A percentile compares a stretch with the other conserved stretches of the same genome.
phyloP scores from a whole-genome alignment of 2,329 filamentous ascomycete genomes.

The Lachnellula suecica region DNA sequence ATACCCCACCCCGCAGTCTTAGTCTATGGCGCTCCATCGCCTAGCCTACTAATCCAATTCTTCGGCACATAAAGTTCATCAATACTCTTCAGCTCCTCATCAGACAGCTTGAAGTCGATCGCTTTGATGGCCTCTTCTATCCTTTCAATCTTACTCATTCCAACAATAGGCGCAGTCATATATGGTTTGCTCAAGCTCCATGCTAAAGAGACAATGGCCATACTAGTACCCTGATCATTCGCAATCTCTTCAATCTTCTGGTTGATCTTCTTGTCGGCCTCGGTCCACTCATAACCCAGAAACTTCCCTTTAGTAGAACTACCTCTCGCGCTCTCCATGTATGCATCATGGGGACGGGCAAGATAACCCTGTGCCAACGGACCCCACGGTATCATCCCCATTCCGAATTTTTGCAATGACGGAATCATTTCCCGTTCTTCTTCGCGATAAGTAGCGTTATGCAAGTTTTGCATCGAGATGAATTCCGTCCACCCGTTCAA shows the following conservation, averaged over 20 bases:
- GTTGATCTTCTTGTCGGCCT: constrained; percentile 28
- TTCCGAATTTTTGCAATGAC: constrained; percentile 25
- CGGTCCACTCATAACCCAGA: constrained; percentile 11
- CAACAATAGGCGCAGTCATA: constrained; percentile 48
- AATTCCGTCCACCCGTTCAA: constrained; percentile 58
- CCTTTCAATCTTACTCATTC: constrained; percentile 45
- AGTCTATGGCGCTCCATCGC: too few species aligned
- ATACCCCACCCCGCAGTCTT: too few species aligned
- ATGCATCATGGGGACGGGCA: constrained; percentile 15
- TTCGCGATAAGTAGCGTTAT: constrained; percentile 60
- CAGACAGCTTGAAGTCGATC: constrained; percentile 40
- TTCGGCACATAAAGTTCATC: constrained; percentile 54
- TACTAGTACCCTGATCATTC: constrained; percentile 53
- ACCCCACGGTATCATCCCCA: constrained; percentile 39
- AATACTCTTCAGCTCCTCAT: constrained; percentile 53
- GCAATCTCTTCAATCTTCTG: constrained; percentile 39
- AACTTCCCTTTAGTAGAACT: constrained; percentile 13
- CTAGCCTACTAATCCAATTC: constrained; percentile 16
- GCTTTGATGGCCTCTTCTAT: constrained; percentile 53
- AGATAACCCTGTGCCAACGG: constrained; percentile 34
- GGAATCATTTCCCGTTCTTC: constrained; percentile 44
- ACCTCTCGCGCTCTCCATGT: constrained; percentile 16
- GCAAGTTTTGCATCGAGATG: constrained; percentile 58
- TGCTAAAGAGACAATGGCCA: constrained; percentile 58
- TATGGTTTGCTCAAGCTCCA: constrained; percentile 45